Evolutionary conservation across 306 rosid species (phyloP).

Genomic region (Alnus glutinosa): DNA sequence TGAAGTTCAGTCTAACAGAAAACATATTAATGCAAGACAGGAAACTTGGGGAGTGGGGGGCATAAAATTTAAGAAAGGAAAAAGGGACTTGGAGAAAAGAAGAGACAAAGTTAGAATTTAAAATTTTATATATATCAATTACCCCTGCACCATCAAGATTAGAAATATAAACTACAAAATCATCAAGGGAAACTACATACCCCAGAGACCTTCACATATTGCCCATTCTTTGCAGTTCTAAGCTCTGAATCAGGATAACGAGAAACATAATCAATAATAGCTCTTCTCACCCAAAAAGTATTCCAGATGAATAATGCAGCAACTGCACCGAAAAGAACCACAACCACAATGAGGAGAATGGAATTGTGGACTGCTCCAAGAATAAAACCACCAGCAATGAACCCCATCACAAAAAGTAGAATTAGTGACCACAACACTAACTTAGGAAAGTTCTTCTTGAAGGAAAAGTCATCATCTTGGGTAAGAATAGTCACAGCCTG

Average conservation of each 20-base stretch:
- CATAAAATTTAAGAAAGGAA: too few species aligned
- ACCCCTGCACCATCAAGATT: background rate
- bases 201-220: conserved; percentile 98
- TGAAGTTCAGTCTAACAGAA: background rate
- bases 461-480: conserved; percentile 80
- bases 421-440: conserved; percentile 90
- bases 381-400: conserved; percentile 97
- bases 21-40: too few species aligned
- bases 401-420: conserved; percentile 94
- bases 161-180: conserved; percentile 1
- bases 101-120: background rate
- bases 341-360: conserved; percentile 86
- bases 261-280: conserved; percentile 70
- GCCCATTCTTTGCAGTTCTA: conserved; percentile 96
- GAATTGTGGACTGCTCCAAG: conserved; percentile 96
- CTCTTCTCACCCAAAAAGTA: conserved; percentile 86
- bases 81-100: background rate
- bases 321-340: conserved; percentile 69
- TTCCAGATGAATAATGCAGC: conserved; percentile 89
- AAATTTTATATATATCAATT: background rate
- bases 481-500: conserved; percentile 83
- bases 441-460: conserved; percentile 86
- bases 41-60: too few species aligned
- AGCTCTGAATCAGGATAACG: conserved; percentile 95
- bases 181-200: conserved; percentile 47